Evolutionary conservation across 176 grass and related monocot species (phyloP).

Genomic region (Juncus effusus): DNA sequence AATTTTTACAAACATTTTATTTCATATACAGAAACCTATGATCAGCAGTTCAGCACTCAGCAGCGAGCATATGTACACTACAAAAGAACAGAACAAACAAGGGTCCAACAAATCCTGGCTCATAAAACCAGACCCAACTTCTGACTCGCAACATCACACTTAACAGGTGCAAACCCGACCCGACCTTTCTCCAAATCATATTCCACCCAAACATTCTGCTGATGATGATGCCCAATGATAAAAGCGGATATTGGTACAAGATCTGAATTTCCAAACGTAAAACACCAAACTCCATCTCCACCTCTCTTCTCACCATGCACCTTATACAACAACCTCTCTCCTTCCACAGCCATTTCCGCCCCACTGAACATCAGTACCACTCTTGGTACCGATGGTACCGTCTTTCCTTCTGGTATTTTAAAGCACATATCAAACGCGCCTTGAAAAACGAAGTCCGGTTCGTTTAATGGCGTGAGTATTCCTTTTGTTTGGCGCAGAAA

Average conservation of each 20-base stretch:
- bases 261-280: slow-evolving; percentile 94
- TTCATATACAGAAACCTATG: too few relatives aligned
- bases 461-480: slow-evolving; percentile 37
- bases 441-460: slow-evolving; percentile 70
- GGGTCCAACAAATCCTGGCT: slow-evolving; percentile 2
- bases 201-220: slow-evolving; percentile 99
- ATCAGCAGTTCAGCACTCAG: too few relatives aligned
- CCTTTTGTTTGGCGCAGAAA: slow-evolving; percentile 49
- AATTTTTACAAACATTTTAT: too few relatives aligned
- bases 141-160: slow-evolving; percentile 85
- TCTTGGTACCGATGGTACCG: slow-evolving; percentile 32
- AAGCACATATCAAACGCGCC: slow-evolving; percentile 83
- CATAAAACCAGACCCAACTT: slow-evolving; percentile 72
- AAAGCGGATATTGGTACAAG: slow-evolving; percentile 77
- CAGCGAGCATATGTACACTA: background rate
- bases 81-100: background rate
- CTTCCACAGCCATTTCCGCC: slow-evolving; percentile 60
- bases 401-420: slow-evolving; percentile 32
- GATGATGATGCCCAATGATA: slow-evolving; percentile 97
- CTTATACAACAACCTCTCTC: slow-evolving; percentile 76
- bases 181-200: slow-evolving; percentile 92
- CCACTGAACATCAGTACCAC: slow-evolving; percentile 67
- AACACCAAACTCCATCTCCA: slow-evolving; percentile 67
- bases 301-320: slow-evolving; percentile 59
- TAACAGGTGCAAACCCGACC: slow-evolving; percentile 72